phyloP scores from a whole-genome alignment of 805 yeast species.

The Zygosaccharomyces gambellarensis region DNA sequence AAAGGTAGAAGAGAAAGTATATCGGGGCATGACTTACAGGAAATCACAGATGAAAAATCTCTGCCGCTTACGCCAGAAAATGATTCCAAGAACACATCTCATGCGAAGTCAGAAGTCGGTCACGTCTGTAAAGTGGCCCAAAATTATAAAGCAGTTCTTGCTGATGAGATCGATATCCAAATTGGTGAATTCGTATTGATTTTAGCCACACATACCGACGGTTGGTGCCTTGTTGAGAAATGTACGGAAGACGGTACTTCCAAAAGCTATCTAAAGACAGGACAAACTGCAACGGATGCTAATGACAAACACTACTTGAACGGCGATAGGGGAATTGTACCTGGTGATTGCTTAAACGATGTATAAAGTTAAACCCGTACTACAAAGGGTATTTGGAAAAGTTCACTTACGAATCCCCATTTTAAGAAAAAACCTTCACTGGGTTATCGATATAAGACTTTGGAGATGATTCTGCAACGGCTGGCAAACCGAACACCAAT shows the following conservation, averaged over 20 bases:
- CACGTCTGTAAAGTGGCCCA: conserved; percentile 19
- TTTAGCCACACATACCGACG: conserved; percentile 41
- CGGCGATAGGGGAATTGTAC: conserved; percentile 40
- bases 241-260: conserved; percentile 25
- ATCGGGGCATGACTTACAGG: conserved; percentile 15
- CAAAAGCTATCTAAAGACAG: conserved; percentile 1
- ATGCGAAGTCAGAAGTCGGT: conserved; percentile 7
- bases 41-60: conserved; percentile 18
- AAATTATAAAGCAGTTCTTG: conserved; percentile 31
- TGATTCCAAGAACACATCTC: background rate
- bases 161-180: conserved; percentile 36
- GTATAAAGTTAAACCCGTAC: background rate
- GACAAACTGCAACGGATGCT: conserved; percentile 1
- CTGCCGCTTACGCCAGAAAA: conserved; percentile 23
- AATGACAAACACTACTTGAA: conserved; percentile 31
- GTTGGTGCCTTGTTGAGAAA: conserved; percentile 42
- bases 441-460: conserved; percentile 42
- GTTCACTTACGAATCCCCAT: background rate
- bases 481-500: conserved; percentile 47
- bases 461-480: conserved; percentile 32
- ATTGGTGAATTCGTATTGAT: conserved; percentile 35
- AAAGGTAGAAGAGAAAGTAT: conserved; percentile 10
- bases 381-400: background rate
- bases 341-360: conserved; percentile 34
- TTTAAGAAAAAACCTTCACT: conserved; percentile 35